phyloP scores from a whole-genome alignment of 2,329 filamentous ascomycete genomes.

The Chaetomium sp. region DNA sequence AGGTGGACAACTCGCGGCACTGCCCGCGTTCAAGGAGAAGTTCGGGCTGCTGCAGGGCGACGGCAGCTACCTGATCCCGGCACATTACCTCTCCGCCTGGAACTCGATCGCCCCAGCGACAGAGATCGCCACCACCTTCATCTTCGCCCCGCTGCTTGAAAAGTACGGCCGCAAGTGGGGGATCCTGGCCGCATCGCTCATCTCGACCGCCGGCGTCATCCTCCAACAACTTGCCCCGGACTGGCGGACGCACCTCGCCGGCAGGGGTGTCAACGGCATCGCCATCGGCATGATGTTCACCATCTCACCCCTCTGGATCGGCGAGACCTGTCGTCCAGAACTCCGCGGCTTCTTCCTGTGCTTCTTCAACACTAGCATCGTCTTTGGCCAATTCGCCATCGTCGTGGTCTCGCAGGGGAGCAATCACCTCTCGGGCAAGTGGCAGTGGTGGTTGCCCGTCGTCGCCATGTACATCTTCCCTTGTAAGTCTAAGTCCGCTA shows the following conservation, averaged over 20 bases:
- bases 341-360: slow-evolving; percentile 5
- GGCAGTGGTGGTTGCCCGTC: slow-evolving; percentile 6
- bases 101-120: slow-evolving; percentile 4
- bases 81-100: slow-evolving; percentile 2
- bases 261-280: slow-evolving; percentile 3
- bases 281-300: slow-evolving; percentile 5
- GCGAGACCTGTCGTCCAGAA: slow-evolving; percentile 1
- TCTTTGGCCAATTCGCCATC: slow-evolving; percentile 1
- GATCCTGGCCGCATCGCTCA: slow-evolving; percentile 2
- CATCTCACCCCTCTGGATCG: slow-evolving; percentile 3
- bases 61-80: slow-evolving; percentile 2
- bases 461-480: slow-evolving; percentile 3
- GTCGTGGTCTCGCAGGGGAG: slow-evolving; percentile 3
- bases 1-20: background rate
- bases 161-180: slow-evolving; percentile 3
- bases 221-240: slow-evolving; percentile 3
- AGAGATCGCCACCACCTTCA: slow-evolving; percentile 1
- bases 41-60: slow-evolving; percentile 3
- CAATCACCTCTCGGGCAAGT: slow-evolving; percentile 2
- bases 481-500: no score
- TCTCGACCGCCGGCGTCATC: slow-evolving; percentile 1
- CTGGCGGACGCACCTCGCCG: slow-evolving; percentile 1
- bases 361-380: slow-evolving; percentile 4
- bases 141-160: slow-evolving; percentile 2
- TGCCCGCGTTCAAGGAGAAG: slow-evolving; percentile 1